A percentile compares a stretch with the other conserved stretches of the same genome.
phyloP scores from a whole-genome alignment of 306 rosid genomes.

The Corylus avellana region DNA sequence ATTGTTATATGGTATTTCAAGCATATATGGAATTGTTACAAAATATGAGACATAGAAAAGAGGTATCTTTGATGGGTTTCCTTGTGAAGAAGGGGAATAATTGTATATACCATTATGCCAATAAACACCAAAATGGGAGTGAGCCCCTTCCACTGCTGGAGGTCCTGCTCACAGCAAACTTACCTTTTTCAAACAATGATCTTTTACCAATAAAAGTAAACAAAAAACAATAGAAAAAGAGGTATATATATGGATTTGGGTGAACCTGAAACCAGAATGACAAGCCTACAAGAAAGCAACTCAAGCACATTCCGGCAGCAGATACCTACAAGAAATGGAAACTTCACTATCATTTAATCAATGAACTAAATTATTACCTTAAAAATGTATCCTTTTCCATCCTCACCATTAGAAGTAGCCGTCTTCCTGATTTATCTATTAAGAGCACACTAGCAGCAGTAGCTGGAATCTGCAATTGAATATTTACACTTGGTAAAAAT shows the following conservation, averaged over 20 bases:
- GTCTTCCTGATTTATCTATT: conserved; percentile 64
- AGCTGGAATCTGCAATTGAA: conserved; percentile 55
- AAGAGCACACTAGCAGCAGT: conserved; percentile 56
- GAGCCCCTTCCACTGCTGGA: conserved; percentile 46
- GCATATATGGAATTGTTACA: background rate
- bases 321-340: conserved; percentile 39
- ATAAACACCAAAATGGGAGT: conserved; percentile 63
- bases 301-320: conserved; percentile 70
- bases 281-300: conserved; percentile 57
- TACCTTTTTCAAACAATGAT: conserved; percentile 7
- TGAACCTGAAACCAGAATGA: conserved; percentile 69
- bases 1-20: background rate
- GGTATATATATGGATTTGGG: background rate
- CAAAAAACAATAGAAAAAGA: background rate
- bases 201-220: background rate
- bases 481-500: background rate
- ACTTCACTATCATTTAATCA: conserved; percentile 5
- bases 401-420: conserved; percentile 67
- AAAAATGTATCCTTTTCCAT: conserved; percentile 8
- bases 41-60: background rate
- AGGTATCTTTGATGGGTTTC: background rate
- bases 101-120: conserved; percentile 71
- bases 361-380: background rate
- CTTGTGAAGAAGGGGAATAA: background rate
- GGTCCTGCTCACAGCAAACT: conserved; percentile 46